Percentiles rank a stretch among this genome's conserved stretches.
phyloP scores from a whole-genome alignment of 495 filamentous ascomycete species.

The Pyrenula massariospora region DNA sequence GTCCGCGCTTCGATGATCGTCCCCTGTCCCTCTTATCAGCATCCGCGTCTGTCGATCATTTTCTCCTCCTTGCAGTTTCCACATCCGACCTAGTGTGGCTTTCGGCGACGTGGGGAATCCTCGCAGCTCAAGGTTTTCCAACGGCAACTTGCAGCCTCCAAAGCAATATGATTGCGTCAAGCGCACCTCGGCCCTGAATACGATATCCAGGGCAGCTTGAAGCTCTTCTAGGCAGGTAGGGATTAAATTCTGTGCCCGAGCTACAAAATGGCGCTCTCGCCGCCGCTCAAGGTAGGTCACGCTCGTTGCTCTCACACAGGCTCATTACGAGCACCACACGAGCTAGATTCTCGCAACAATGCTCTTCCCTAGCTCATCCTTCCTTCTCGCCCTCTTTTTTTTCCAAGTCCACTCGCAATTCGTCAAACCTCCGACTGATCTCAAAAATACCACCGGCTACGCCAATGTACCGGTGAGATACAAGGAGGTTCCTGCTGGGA shows the following conservation, averaged over 20 bases:
- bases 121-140: not conserved
- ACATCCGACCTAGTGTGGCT: not conserved
- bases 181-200: not conserved
- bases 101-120: not conserved
- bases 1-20: too few species aligned
- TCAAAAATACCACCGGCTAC: slow-evolving; percentile 38
- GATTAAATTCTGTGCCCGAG: not conserved
- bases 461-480: slow-evolving; percentile 33
- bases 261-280: not conserved
- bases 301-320: not conserved
- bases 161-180: not conserved
- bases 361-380: not conserved
- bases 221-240: not conserved
- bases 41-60: too few species aligned
- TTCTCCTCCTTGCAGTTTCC: not conserved
- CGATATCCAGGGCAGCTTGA: not conserved
- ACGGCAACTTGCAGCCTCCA: not conserved
- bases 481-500: slow-evolving; percentile 43
- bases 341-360: not conserved
- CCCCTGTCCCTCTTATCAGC: too few species aligned
- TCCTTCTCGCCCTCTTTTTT: slow-evolving; percentile 2
- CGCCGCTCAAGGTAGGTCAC: not conserved
- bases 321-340: not conserved
- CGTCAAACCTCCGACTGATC: slow-evolving; percentile 41
- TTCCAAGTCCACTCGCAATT: slow-evolving; percentile 34